Evolutionary conservation across 495 filamentous ascomycete species (phyloP), one percentile per base, ranked within the genome.

Genomic region (Penicillium robsamsonii): DNA sequence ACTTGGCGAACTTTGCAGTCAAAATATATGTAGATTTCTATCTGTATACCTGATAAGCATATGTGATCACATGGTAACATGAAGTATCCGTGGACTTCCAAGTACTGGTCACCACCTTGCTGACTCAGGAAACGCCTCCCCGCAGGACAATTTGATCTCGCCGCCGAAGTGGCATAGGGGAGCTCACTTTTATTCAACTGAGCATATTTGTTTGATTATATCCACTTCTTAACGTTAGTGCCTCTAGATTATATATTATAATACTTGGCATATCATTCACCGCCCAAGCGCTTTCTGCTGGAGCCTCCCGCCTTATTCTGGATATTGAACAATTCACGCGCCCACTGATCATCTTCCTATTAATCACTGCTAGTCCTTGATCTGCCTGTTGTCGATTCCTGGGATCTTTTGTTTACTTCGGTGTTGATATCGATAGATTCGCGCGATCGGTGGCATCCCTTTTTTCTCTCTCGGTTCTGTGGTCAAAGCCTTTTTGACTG

Each of bases 91-190:
- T 37, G 22, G 25, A n/a, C 17, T 50, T 8, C 27, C 25, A 46
- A 11, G 40, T 38, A 38, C 35, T 38, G 22, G 18, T 44, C 44
- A 31, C 45, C 27, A 17, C 30, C 29, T 18, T 53, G 64, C 58
- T 66, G 64, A 66, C 47, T 66, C 55, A 64, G 45, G 53, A 11
- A 51, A 17, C 42, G 50, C 46, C 37, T 31, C 38, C 38, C n/a
- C 35, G 6, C 5, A 15, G 35, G 35, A 24, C 50, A 44, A 37
- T 3, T 43, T 46, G 24, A 44, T 37, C 37, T 40, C 46, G 50
- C 38, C 50, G 18, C 30, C 18, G 20, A 49, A 11, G n/a, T 37
- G 30, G 22, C 46, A 24, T 49, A 18, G n/a, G 15, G 6, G 25
- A 27, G 6, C 25, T 27, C 25, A 27, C 4, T 27, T 27, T 22